Conservation (phyloP, 345 rosid genomes). For the Brassica juncea region DNA sequence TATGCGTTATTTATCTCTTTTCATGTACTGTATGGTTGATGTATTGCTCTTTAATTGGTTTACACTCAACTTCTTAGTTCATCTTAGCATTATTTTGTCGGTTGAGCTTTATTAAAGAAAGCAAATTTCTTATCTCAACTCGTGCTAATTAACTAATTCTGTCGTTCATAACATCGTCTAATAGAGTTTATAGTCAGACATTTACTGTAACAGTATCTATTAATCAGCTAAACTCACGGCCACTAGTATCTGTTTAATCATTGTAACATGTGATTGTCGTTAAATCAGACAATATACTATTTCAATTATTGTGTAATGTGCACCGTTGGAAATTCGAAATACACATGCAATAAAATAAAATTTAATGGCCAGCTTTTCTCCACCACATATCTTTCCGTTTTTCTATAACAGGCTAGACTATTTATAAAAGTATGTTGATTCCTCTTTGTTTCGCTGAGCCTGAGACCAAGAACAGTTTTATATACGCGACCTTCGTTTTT, state of each 20-base stretch:
- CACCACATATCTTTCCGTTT: constrained; percentile 19
- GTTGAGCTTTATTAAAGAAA: constrained; percentile 6
- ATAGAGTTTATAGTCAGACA: constrained; percentile 14
- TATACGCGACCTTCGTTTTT: neutral
- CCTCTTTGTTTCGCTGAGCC: neutral
- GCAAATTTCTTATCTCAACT: neutral
- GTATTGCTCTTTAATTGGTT: neutral
- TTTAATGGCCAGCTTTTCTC: constrained; percentile 23
- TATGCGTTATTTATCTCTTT: neutral
- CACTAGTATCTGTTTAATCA: constrained; percentile 12
- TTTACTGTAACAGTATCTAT: neutral
- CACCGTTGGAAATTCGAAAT: constrained; percentile 30
- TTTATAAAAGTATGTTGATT: neutral
- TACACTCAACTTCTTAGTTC: constrained; percentile 9
- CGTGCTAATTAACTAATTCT: constrained; percentile 8
- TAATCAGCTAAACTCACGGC: constrained; percentile 30
- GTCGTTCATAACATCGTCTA: neutral
- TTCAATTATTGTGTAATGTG: constrained; percentile 4
- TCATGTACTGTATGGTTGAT: neutral
- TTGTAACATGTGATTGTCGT: constrained; percentile 30
- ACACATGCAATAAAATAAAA: constrained; percentile 25
- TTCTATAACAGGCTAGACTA: neutral
- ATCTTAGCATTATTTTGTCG: constrained; percentile 29
- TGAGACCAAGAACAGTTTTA: neutral
- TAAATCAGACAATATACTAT: neutral